Evolutionary conservation across 179 eudicot genomes (phyloP).

Genomic region (Monotropa hypopitys): DNA sequence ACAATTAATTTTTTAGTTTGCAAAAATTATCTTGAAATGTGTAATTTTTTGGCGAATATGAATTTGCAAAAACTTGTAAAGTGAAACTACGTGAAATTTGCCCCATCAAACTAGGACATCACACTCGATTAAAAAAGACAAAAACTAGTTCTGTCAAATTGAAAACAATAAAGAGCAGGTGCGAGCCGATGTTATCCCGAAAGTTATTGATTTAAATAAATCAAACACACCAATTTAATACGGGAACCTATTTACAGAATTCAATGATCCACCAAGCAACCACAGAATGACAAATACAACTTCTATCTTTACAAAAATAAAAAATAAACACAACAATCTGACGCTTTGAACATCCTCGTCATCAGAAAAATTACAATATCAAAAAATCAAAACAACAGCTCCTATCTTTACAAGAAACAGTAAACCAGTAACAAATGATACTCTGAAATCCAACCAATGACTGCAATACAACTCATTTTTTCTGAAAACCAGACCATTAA

Average conservation of each 20-base stretch:
- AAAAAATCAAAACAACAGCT: no score
- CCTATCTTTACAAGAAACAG: slow-evolving; percentile 16
- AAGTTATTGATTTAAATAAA: neutral
- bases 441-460: neutral
- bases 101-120: neutral
- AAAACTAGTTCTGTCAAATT: neutral
- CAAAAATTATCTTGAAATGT: no score
- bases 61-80: no score
- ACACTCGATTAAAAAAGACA: neutral
- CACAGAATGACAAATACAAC: neutral
- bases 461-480: neutral
- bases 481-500: neutral
- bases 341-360: no score
- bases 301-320: neutral
- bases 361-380: no score
- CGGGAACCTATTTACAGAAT: slow-evolving; percentile 10
- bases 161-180: neutral
- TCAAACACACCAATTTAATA: neutral
- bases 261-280: neutral
- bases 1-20: no score
- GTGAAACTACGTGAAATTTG: neutral
- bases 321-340: neutral
- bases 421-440: neutral
- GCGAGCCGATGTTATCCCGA: neutral
- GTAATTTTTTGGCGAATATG: no score